A percentile compares a stretch with the other conserved stretches of the same genome.
phyloP scores from a whole-genome alignment of 2,329 filamentous ascomycete genomes.

The Fusarium metavorans region DNA sequence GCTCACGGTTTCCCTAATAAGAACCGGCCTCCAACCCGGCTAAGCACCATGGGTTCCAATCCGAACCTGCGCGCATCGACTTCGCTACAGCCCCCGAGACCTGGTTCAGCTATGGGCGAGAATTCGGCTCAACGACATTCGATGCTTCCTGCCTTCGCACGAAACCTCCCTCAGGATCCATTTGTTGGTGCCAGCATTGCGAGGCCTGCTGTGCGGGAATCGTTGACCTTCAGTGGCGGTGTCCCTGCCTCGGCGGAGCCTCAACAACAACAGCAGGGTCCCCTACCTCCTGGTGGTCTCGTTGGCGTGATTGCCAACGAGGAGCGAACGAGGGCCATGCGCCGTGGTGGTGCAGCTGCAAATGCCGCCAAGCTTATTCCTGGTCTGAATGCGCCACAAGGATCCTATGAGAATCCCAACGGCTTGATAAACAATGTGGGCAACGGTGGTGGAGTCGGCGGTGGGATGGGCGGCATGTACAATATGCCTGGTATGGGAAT shows the following conservation, averaged over 20 bases:
- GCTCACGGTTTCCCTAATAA: constrained; percentile 90
- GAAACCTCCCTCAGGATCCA: constrained; percentile 84
- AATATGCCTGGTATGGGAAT: constrained; percentile 47
- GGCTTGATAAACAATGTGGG: constrained; percentile 55
- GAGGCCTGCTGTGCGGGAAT: constrained; percentile 78
- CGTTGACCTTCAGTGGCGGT: constrained; percentile 76
- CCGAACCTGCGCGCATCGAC: constrained; percentile 75
- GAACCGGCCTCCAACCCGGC: constrained; percentile 77
- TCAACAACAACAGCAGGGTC: constrained; percentile 39
- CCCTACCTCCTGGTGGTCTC: constrained; percentile 78
- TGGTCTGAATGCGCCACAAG: constrained; percentile 53
- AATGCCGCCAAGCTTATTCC: constrained; percentile 60
- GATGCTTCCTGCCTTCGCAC: constrained; percentile 83
- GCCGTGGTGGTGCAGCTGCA: constrained; percentile 81
- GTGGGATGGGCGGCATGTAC: constrained; percentile 47
- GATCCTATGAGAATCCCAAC: constrained; percentile 60
- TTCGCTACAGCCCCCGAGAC: constrained; percentile 56
- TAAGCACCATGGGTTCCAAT: constrained; percentile 75
- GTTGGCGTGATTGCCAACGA: constrained; percentile 90
- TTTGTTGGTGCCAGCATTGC: constrained; percentile 85
- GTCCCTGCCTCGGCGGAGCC: constrained; percentile 54
- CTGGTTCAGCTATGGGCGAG: constrained; percentile 70
- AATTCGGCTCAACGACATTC: constrained; percentile 47
- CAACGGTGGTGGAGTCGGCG: constrained; percentile 40
- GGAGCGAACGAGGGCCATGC: constrained; percentile 81